A percentile compares a stretch with the other conserved stretches of the same genome.
Evolutionary conservation across 2,329 filamentous ascomycete species (phyloP).

Genomic region (Coniochaeta ligniaria): DNA sequence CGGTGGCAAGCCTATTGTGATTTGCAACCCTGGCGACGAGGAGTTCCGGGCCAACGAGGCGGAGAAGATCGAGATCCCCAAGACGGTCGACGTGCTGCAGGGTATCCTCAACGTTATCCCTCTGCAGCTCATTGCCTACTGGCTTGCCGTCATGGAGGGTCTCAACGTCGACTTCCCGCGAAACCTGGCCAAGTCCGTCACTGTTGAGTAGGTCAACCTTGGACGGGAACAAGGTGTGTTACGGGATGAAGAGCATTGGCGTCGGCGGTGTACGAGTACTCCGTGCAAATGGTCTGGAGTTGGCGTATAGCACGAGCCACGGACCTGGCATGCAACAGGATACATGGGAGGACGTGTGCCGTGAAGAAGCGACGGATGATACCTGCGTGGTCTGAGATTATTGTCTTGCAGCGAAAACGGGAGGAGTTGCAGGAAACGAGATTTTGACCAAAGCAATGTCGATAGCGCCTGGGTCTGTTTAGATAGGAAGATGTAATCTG

Average conservation of each 20-base stretch:
- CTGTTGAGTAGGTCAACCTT: slow-evolving; percentile 74
- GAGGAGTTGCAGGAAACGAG: not conserved
- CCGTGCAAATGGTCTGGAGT: not conserved
- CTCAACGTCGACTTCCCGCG: slow-evolving; percentile 98
- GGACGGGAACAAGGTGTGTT: not conserved
- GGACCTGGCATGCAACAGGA: not conserved
- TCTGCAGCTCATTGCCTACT: slow-evolving; percentile 96
- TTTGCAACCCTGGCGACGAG: slow-evolving; percentile 84
- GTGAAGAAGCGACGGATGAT: not conserved
- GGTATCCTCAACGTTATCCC: slow-evolving; percentile 97
- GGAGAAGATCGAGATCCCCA: slow-evolving; percentile 95
- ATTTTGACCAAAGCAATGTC: not conserved
- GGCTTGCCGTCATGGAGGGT: slow-evolving; percentile 92
- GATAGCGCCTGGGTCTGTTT: not conserved
- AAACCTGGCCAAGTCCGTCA: slow-evolving; percentile 98
- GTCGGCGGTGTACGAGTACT: not conserved
- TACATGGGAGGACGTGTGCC: not conserved
- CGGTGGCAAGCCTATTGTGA: slow-evolving; percentile 92
- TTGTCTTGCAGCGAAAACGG: not conserved
- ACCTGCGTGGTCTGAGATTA: not conserved
- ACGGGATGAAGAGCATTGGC: not conserved
- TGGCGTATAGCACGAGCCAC: not conserved
- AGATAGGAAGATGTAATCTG: not conserved
- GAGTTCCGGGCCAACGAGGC: slow-evolving; percentile 87
- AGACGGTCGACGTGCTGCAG: slow-evolving; percentile 91